These are phyloP conservation scores for Aureobasidium sp. DNA, from an alignment of 2,329 filamentous ascomycete species.

Conservation along the genomic window DNA sequence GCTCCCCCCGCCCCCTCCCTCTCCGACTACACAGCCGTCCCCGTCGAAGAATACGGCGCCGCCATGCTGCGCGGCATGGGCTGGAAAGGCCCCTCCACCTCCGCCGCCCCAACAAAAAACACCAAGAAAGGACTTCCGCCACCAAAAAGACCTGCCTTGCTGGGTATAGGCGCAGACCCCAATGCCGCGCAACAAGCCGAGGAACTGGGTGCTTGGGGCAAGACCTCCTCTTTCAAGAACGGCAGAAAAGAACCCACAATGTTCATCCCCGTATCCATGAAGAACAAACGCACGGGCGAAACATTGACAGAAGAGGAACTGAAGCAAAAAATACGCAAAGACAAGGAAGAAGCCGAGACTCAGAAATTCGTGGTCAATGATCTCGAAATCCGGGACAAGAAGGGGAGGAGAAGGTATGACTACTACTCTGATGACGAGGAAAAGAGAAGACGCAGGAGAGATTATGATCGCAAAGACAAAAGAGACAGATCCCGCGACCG, in stretches of 20 bases:
- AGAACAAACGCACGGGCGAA: constrained; percentile 54
- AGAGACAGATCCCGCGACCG: neutral
- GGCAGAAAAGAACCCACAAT: constrained; percentile 45
- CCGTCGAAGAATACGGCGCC: constrained; percentile 89
- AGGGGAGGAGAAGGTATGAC: neutral
- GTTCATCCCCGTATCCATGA: constrained; percentile 54
- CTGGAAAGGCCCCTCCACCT: constrained; percentile 56
- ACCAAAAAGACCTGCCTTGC: constrained; percentile 57
- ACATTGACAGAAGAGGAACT: constrained; percentile 54
- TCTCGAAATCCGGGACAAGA: constrained; percentile 5
- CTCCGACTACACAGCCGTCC: constrained; percentile 78
- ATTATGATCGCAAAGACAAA: neutral
- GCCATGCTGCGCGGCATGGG: constrained; percentile 89
- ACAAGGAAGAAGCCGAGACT: constrained; percentile 5
- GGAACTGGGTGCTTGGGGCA: constrained; percentile 74
- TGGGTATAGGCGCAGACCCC: constrained; percentile 84
- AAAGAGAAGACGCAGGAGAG: neutral
- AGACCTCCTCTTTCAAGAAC: constrained; percentile 45
- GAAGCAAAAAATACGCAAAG: constrained; percentile 24
- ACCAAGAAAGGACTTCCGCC: constrained; percentile 2
- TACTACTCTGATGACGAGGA: constrained; percentile 2
- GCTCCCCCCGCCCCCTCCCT: constrained; percentile 69
- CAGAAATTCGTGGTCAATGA: neutral
- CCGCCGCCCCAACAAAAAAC: neutral
- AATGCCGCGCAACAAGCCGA: constrained; percentile 52